Conservation (phyloP, 345 rosid genomes). For the Camelina hispida region DNA sequence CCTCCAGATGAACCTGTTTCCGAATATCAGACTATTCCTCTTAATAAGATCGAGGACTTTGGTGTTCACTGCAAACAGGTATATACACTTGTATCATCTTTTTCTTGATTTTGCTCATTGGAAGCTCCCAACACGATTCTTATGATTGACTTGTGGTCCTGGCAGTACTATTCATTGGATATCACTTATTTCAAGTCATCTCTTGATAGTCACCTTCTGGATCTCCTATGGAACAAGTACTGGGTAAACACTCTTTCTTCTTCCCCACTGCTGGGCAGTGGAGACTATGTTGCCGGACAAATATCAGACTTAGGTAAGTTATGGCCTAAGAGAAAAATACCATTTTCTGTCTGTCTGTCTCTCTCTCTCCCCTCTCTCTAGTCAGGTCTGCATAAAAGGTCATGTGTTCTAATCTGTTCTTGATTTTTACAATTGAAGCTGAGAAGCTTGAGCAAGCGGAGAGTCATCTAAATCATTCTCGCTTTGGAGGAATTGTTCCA, state of each 20-base stretch:
- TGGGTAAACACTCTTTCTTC: slow-evolving; percentile 57
- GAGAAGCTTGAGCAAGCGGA: slow-evolving; percentile 97
- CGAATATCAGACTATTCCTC: slow-evolving; percentile 94
- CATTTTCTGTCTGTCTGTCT: too few relatives aligned
- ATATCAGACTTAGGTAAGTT: slow-evolving; percentile 92
- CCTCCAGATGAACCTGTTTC: slow-evolving; percentile 42
- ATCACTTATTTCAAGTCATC: slow-evolving; percentile 97
- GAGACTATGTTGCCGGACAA: slow-evolving; percentile 99
- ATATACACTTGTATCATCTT: not conserved
- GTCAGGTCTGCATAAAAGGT: not conserved
- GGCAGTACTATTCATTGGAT: slow-evolving; percentile 91
- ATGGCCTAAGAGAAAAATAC: not conserved
- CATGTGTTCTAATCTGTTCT: not conserved
- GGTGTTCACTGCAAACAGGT: slow-evolving; percentile 94
- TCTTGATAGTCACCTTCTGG: slow-evolving; percentile 95
- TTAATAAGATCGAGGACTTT: slow-evolving; percentile 55
- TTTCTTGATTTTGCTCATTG: not conserved
- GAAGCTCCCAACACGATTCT: not conserved
- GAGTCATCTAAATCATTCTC: slow-evolving; percentile 78
- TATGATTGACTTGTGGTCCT: slow-evolving; percentile 33
- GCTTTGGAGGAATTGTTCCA: slow-evolving; percentile 67
- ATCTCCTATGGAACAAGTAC: slow-evolving; percentile 40
- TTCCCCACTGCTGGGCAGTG: slow-evolving; percentile 95
- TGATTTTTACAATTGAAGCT: slow-evolving; percentile 56
- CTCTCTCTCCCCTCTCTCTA: not conserved